Percentiles rank a stretch among this genome's conserved stretches.
Conservation (phyloP, 2,329 filamentous ascomycete genomes). For the Colletotrichum tamarilloi region DNA sequence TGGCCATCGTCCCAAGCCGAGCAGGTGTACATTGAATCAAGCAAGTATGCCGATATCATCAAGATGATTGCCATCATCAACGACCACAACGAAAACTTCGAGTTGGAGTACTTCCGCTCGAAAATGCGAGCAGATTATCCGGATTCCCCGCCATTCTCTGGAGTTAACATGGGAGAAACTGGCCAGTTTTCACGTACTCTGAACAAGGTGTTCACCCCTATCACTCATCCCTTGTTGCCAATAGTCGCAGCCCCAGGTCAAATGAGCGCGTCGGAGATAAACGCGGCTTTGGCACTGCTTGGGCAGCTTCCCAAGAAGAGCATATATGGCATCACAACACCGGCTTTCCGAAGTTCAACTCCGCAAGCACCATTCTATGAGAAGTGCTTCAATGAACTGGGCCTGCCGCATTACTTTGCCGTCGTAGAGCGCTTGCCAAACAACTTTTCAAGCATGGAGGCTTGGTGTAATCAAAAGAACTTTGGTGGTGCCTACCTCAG, state of each 20-base stretch:
- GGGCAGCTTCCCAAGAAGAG: constrained; percentile 83
- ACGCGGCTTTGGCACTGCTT: constrained; percentile 80
- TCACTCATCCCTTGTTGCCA: constrained; percentile 86
- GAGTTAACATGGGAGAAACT: constrained; percentile 88
- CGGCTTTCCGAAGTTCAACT: constrained; percentile 69
- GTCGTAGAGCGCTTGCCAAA: constrained; percentile 78
- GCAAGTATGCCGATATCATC: constrained; percentile 83
- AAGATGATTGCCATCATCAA: constrained; percentile 91
- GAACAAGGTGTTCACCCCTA: constrained; percentile 88
- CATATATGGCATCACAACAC: constrained; percentile 83
- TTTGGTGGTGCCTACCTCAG: constrained; percentile 88
- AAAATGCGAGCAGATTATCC: constrained; percentile 77
- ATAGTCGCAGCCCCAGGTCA: constrained; percentile 89
- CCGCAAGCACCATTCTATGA: constrained; percentile 88
- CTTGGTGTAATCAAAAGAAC: constrained; percentile 76
- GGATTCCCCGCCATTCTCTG: constrained; percentile 79
- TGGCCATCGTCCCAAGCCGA: constrained; percentile 83
- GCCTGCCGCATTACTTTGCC: constrained; percentile 85
- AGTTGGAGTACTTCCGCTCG: constrained; percentile 89
- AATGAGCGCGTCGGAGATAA: constrained; percentile 87
- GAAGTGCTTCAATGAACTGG: constrained; percentile 84
- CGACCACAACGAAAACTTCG: constrained; percentile 87
- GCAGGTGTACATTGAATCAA: constrained; percentile 76
- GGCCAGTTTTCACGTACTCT: constrained; percentile 86
- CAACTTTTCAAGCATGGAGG: constrained; percentile 74